Conservation (phyloP, 176 grass and related monocot species). For the Oryza punctata region DNA sequence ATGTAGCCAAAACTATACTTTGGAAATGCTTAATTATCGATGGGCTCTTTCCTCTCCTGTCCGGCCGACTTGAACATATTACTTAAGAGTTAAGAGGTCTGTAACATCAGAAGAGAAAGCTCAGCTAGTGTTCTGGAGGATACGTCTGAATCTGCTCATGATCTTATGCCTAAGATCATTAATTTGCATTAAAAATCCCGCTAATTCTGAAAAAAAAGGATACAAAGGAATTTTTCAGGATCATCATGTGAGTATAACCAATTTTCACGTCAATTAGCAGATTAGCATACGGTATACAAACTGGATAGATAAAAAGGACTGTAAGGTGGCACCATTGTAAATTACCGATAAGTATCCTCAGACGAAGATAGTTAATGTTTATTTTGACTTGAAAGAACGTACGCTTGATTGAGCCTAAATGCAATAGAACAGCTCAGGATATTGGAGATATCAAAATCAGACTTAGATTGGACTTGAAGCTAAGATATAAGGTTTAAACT, state of each 20-base stretch:
- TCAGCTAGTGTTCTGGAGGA: conserved; percentile 23
- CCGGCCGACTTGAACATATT: not conserved
- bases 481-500: not conserved
- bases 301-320: not conserved
- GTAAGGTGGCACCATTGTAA: not conserved
- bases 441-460: not conserved
- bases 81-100: not conserved
- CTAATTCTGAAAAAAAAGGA: conserved; percentile 41
- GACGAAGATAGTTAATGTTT: conserved; percentile 57
- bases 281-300: conserved; percentile 12
- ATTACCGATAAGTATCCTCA: conserved; percentile 73
- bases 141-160: conserved; percentile 49
- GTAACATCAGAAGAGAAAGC: not conserved
- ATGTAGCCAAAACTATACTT: not conserved
- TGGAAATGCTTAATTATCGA: not conserved
- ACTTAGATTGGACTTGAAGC: not conserved
- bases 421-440: conserved; percentile 27
- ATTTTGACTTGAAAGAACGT: conserved; percentile 48
- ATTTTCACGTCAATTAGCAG: conserved; percentile 4
- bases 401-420: conserved; percentile 49
- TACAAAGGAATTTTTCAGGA: not conserved
- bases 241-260: not conserved
- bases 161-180: conserved; percentile 43
- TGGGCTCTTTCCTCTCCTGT: not conserved
- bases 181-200: conserved; percentile 40